Percentiles rank a stretch among this genome's conserved stretches.
These are phyloP conservation scores for Lactifluus volemus DNA, from an alignment of 768 basidiomycete genomes.

Conservation along the genomic window DNA sequence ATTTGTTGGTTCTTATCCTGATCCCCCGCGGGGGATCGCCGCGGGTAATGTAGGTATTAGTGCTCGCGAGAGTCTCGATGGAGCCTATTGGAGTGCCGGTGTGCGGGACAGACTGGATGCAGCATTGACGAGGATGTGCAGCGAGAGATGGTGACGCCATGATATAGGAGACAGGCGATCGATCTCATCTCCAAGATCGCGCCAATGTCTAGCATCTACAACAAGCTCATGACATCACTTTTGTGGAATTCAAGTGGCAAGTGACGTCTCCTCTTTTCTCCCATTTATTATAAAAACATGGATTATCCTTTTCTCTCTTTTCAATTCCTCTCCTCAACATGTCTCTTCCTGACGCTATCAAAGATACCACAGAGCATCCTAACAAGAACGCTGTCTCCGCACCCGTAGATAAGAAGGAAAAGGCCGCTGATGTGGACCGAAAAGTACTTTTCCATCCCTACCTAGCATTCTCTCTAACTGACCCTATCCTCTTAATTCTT, in stretches of 20 bases:
- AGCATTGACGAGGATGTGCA: too few species aligned
- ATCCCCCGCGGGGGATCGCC: too few species aligned
- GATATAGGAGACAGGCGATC: too few species aligned
- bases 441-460: slow-evolving; percentile 37
- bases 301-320: too few species aligned
- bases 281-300: neutral
- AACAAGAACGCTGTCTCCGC: slow-evolving; percentile 45
- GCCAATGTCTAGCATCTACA: too few species aligned
- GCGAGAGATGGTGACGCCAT: too few species aligned
- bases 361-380: slow-evolving; percentile 55
- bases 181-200: too few species aligned
- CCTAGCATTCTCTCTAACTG: neutral
- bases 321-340: slow-evolving; percentile 28
- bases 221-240: neutral
- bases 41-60: too few species aligned
- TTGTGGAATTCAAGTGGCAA: neutral
- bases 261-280: neutral
- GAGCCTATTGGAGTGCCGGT: too few species aligned
- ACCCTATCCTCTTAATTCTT: neutral
- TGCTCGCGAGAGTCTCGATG: too few species aligned
- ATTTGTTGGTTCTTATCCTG: too few species aligned
- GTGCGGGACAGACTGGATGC: too few species aligned
- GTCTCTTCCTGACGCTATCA: slow-evolving; percentile 56
- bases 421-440: slow-evolving; percentile 70
- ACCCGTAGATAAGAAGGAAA: slow-evolving; percentile 50